Evolutionary conservation across 176 grass and related monocot genomes (phyloP).

Genomic region (Areca catechu): DNA sequence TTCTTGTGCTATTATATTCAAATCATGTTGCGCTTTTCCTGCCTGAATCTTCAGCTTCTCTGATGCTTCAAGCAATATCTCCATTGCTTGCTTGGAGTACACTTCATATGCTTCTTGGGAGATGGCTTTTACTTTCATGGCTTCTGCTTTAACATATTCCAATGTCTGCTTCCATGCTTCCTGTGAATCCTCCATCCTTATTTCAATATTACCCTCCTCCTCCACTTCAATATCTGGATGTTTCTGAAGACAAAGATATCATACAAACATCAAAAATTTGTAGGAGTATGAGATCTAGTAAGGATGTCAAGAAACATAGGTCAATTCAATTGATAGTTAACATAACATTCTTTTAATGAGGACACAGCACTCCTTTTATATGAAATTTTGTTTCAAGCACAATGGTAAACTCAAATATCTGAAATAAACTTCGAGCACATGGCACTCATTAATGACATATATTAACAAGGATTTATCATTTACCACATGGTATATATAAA

Average conservation of each 20-base stretch:
- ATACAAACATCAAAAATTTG: not conserved
- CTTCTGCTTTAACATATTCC: constrained; percentile 56
- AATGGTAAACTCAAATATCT: too few species aligned
- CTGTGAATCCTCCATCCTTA: constrained; percentile 38
- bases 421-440: too few species aligned
- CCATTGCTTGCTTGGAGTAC: constrained; percentile 59
- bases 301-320: too few species aligned
- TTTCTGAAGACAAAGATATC: not conserved
- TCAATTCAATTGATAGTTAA: too few species aligned
- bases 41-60: constrained; percentile 75
- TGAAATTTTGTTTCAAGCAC: too few species aligned
- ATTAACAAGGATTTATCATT: too few species aligned
- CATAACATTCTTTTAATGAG: too few species aligned
- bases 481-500: too few species aligned
- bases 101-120: constrained; percentile 44
- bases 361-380: too few species aligned
- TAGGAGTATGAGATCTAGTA: not conserved
- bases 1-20: constrained; percentile 43
- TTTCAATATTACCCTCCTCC: constrained; percentile 11
- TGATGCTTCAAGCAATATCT: constrained; percentile 51
- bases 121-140: constrained; percentile 40
- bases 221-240: constrained; percentile 3
- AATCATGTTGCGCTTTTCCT: constrained; percentile 67
- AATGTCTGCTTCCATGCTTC: constrained; percentile 63
- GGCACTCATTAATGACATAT: too few species aligned